Evolutionary conservation across 2,329 filamentous ascomycete genomes (phyloP), one percentile per base, ranked within the genome.

Genomic region (Colletotrichum destructivum): DNA sequence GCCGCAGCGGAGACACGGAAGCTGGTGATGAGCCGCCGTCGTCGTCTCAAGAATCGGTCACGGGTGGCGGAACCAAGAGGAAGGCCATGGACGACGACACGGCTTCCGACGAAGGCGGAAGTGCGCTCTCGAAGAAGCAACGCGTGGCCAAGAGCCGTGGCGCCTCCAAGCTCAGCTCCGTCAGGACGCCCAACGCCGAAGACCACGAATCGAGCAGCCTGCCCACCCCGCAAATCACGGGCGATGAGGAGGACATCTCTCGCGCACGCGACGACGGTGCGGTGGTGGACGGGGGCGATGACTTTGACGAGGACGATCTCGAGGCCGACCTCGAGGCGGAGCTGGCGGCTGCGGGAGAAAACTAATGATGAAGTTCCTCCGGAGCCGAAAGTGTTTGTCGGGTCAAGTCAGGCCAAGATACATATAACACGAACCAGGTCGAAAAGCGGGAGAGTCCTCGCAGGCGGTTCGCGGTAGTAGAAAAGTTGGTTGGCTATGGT

Each of bases 321-420:
- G 88, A 88, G 76, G 87, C 86, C 35, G 90, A 91, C 75, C 80
- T 92, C 61, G 91, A 91, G 79, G 88, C 89, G 47, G 90, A 91
- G 75, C 84, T 93, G 78, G 82, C 90, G 76, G 89, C 89, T 1
- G 90, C 69, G 89, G 74, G 70, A 13, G 67, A 71, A 5, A 56
- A 71, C 40, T 72, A 62, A 55, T 26, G 21, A 44, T 26, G 31
- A 35, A 35, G 8, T 1, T 12, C 5, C 7, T 12, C 11, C 60
- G 16, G 35, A 44, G 26, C 21, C 16, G 16, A 40, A 11, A n/a
- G 47, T 21, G 26, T 35, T 11, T n/a, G 31, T 47, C 16, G 21
- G 44, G 16, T 6, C 31, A 49, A 8, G 31, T 11, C 31, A 35
- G 31, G 31, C 31, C 31, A 35, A 35, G 15, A 23, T 51, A 60